Evolutionary conservation across 2,329 filamentous ascomycete species (phyloP).

Genomic region (Ploettnerulaceae sp.): DNA sequence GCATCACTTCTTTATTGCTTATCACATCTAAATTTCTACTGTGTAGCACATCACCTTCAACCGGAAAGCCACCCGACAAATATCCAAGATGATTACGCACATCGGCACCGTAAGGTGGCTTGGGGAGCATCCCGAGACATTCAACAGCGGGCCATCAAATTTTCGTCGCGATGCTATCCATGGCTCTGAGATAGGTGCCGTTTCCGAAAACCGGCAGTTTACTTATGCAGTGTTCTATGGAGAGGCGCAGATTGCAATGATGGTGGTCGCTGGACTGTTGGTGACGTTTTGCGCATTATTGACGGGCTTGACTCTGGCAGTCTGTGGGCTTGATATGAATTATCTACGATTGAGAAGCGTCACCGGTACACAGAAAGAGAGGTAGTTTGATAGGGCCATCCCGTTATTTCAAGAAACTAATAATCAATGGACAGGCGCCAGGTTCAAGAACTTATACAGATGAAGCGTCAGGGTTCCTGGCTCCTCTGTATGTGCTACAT

Average conservation of each 20-base stretch:
- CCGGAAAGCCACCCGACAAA: no score
- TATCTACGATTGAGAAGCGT: conserved; percentile 23
- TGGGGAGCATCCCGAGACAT: no score
- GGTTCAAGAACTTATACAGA: conserved; percentile 16
- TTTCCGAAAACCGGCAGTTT: not conserved
- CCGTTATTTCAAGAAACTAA: no score
- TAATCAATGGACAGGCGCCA: conserved; percentile 16
- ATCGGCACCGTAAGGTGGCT: no score
- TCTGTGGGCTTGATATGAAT: conserved; percentile 27
- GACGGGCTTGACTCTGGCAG: conserved; percentile 26
- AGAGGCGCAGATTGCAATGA: conserved; percentile 13
- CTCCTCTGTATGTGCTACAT: conserved; percentile 25
- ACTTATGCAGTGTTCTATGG: conserved; percentile 6
- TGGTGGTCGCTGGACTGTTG: conserved; percentile 14
- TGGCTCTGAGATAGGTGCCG: not conserved
- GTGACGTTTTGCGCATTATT: conserved; percentile 22
- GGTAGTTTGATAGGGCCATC: no score
- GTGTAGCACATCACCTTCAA: no score
- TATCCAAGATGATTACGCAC: no score
- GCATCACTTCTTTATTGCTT: no score
- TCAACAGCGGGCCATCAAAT: no score
- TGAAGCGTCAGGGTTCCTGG: conserved; percentile 27
- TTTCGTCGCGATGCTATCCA: no score
- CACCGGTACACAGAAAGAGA: conserved; percentile 21
- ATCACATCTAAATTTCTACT: no score